phyloP scores from a whole-genome alignment of 1,139 yeast genomes.

The Taphrina betulina region DNA sequence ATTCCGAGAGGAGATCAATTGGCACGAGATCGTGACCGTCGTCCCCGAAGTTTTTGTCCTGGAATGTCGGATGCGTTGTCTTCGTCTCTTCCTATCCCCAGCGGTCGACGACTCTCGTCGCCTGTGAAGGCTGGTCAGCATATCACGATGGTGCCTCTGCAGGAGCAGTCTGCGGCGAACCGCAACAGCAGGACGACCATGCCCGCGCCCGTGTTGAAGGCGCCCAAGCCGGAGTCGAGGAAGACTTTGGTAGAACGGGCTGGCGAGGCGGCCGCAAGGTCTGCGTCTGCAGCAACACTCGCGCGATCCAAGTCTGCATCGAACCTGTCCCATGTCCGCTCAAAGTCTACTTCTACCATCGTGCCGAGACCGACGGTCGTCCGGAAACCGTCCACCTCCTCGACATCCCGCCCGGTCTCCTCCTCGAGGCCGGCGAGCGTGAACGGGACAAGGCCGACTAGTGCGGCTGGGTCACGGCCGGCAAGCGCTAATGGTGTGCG shows the following conservation, averaged over 20 bases:
- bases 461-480: constrained; percentile 24
- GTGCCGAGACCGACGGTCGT: background rate
- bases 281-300: background rate
- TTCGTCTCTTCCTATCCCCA: constrained; percentile 13
- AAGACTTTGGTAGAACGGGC: constrained; percentile 7
- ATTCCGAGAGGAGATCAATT: too few species aligned
- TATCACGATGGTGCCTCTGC: background rate
- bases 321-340: background rate
- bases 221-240: constrained; percentile 29
- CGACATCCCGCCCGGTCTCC: constrained; percentile 19
- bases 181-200: constrained; percentile 6
- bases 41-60: too few species aligned
- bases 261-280: background rate
- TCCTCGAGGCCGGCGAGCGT: constrained; percentile 16
- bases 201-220: constrained; percentile 21
- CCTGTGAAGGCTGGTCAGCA: constrained; percentile 6
- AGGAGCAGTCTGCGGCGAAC: constrained; percentile 15
- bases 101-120: constrained; percentile 11
- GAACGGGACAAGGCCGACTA: constrained; percentile 4
- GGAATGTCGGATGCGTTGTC: constrained; percentile 6
- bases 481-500: constrained; percentile 17
- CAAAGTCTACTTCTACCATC: background rate
- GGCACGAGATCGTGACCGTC: too few species aligned
- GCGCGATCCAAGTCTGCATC: constrained; percentile 16
- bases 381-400: constrained; percentile 5